Conservation (phyloP, 148 eudicot genomes). For the Suaeda aralocaspica region DNA sequence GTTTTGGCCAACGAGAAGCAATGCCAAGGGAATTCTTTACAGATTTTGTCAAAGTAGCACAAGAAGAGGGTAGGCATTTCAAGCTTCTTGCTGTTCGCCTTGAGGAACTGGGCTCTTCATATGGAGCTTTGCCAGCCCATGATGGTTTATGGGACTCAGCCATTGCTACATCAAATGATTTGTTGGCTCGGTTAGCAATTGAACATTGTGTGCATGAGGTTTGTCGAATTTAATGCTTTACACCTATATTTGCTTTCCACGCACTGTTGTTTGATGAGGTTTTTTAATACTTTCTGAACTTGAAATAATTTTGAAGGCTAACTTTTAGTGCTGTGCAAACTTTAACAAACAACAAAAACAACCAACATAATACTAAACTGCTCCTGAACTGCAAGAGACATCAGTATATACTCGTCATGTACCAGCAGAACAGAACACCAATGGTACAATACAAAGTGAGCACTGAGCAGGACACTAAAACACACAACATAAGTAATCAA, state of each 20-base stretch:
- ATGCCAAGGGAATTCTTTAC: constrained; percentile 94
- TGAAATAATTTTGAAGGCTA: too few relatives aligned
- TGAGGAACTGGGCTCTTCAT: constrained; percentile 75
- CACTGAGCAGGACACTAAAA: too few relatives aligned
- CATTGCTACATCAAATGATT: constrained; percentile 68
- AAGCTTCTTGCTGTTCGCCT: constrained; percentile 76
- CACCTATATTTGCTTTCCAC: neutral
- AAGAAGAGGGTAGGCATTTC: constrained; percentile 97
- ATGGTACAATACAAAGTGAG: too few relatives aligned
- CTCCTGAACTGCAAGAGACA: too few relatives aligned
- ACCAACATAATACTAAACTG: too few relatives aligned
- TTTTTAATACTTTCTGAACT: too few relatives aligned
- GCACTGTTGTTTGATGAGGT: too few relatives aligned
- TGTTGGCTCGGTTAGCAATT: constrained; percentile 84
- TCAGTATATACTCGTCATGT: too few relatives aligned
- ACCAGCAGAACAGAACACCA: too few relatives aligned
- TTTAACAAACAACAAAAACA: too few relatives aligned
- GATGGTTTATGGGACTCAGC: constrained; percentile 98
- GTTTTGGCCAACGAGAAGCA: constrained; percentile 77
- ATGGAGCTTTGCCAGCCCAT: constrained; percentile 94
- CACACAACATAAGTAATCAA: too few relatives aligned
- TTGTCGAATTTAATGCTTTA: constrained; percentile 1
- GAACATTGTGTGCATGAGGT: constrained; percentile 99
- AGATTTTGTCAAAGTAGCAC: constrained; percentile 94
- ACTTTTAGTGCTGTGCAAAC: too few relatives aligned